phyloP scores from a whole-genome alignment of 23 red algal species.

The Gracilaria gracilis region DNA sequence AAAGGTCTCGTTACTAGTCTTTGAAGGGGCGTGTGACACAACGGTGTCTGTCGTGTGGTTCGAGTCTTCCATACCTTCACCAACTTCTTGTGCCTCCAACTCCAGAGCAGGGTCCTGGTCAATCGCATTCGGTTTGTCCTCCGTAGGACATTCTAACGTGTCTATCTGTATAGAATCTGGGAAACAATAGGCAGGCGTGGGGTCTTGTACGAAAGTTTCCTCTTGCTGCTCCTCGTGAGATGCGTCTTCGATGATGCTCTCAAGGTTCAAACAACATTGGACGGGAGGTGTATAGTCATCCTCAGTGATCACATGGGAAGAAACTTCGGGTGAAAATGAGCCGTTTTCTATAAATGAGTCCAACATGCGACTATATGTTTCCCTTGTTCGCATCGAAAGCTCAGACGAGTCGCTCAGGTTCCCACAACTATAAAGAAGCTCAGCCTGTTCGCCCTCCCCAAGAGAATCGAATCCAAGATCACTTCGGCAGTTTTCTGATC shows the following conservation, averaged over 20 bases:
- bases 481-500: background rate
- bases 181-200: background rate
- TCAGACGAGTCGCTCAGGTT: constrained; percentile 20
- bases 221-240: background rate
- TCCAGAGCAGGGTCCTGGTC: background rate
- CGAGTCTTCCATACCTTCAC: background rate
- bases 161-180: background rate
- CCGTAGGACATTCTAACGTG: background rate
- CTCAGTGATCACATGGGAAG: background rate
- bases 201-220: background rate
- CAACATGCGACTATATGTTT: constrained; percentile 11
- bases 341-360: constrained; percentile 19
- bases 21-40: background rate
- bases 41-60: background rate
- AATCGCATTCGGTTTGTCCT: background rate
- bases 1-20: background rate
- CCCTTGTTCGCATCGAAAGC: constrained; percentile 23
- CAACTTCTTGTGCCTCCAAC: background rate
- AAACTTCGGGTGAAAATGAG: background rate
- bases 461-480: constrained; percentile 16
- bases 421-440: constrained; percentile 6
- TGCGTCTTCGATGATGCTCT: background rate
- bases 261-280: constrained; percentile 2
- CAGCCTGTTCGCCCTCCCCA: background rate
- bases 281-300: background rate